Evolutionary conservation across 345 rosid genomes (phyloP), one percentile per base, ranked within the genome.

Genomic region (Citrus mangshanensis): DNA sequence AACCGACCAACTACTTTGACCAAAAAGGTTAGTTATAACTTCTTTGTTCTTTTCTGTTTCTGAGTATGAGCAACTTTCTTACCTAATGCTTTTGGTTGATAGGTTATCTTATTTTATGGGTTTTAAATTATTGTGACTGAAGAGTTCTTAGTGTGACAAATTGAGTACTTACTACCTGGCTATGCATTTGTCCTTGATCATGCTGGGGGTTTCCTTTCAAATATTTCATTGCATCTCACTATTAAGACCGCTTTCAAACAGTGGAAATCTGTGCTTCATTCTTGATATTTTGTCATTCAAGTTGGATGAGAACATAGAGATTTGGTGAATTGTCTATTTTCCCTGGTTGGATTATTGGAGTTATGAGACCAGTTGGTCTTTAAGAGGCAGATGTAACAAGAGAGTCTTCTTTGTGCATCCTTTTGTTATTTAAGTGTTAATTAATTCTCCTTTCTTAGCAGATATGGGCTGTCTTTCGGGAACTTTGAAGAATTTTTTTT

Each of bases 1-100:
- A 81, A 81, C 67, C 86, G 86, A 34, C 73, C 77, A 65, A 71
- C 25, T 80, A 76, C 82, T 74, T 81, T 81, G 72, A 81, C 68
- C 35, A 93, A 87, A 89, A 95, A 93, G 96, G 99, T 95, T 79
- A 19, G 32, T 37, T 65, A 24, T 55, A 30, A 21, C 27, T 62
- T 35, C 4, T 22, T 62, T 65, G 22, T 8, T 32, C 22, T 58
- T 55, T 59, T 22, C 2, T 18, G 38, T 60, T 74, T 9, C 77
- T 6, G 58, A 40, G 21, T 18, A 62, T 62, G 16, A 42, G 40
- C 42, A 62, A 25, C 16, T 73, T 58, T 19, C 68, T 40, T 49
- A 34, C 28, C 2, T 18, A 34, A 35, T 34, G 30, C 13, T 58
- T 55, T 56, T 21, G 24, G 49, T 22, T 56, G 25, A 19, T 34